A percentile compares a stretch with the other conserved stretches of the same genome.
Conservation (phyloP, 2,329 filamentous ascomycete genomes). For the Thyridium curvatum region DNA sequence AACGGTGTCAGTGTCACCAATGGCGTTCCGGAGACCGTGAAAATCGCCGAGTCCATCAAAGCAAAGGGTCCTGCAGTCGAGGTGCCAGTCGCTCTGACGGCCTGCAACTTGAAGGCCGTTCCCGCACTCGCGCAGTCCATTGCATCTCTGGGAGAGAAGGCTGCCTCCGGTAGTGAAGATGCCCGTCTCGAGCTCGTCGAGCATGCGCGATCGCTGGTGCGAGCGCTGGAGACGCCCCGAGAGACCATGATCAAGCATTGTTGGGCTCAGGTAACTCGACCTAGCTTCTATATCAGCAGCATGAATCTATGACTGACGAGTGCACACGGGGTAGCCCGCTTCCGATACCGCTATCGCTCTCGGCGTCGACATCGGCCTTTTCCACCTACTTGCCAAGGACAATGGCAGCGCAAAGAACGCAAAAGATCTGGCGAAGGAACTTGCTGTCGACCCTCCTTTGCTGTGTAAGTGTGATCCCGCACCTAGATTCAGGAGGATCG, state of each 20-base stretch:
- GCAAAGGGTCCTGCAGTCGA: no score
- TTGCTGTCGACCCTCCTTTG: conserved; percentile 18
- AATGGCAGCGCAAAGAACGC: conserved; percentile 21
- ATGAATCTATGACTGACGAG: neutral
- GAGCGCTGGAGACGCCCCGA: conserved; percentile 35
- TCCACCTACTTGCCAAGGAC: conserved; percentile 22
- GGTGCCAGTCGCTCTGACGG: no score
- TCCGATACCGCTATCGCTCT: conserved; percentile 4
- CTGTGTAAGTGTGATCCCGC: conserved; percentile 14
- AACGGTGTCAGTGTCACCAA: no score
- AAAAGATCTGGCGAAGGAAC: conserved; percentile 19
- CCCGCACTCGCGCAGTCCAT: no score
- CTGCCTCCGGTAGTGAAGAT: conserved; percentile 1
- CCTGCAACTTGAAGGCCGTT: no score
- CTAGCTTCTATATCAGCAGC: neutral
- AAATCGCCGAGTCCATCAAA: no score
- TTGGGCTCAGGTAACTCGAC: conserved; percentile 31
- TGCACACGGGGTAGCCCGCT: conserved; percentile 1
- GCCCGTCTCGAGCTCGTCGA: conserved; percentile 22
- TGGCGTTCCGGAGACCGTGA: no score
- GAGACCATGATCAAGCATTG: conserved; percentile 40
- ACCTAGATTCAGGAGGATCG: neutral
- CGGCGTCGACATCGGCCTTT: conserved; percentile 29
- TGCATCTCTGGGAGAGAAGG: no score
- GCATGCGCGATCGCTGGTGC: conserved; percentile 24